A percentile compares a stretch with the other conserved stretches of the same genome.
Evolutionary conservation across 75 land plant species (phyloP).

Genomic region (Sequoia sempervirens): DNA sequence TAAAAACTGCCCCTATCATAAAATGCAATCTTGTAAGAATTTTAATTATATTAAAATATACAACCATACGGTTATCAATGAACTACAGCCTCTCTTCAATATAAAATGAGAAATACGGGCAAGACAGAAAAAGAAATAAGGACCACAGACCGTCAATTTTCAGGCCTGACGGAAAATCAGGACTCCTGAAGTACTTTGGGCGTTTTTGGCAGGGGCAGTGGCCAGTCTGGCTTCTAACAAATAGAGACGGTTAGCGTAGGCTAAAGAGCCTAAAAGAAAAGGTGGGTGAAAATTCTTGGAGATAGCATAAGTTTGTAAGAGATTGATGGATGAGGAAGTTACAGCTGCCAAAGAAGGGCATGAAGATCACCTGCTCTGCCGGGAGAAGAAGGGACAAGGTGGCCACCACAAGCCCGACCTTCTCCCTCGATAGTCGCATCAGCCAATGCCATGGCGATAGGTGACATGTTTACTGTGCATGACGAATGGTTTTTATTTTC

Average conservation of each 20-base stretch:
- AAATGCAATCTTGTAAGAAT: no score
- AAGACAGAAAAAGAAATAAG: no score
- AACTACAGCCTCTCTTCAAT: no score
- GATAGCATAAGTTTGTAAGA: neutral
- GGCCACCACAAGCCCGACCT: conserved; percentile 4
- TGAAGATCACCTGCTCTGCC: neutral
- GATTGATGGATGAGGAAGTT: neutral
- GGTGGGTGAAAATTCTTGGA: neutral
- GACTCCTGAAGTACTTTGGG: no score
- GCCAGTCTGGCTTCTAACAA: neutral
- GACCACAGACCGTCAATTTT: no score
- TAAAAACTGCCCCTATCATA: no score
- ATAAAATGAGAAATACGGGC: no score
- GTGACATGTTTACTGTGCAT: neutral
- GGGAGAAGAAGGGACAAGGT: neutral
- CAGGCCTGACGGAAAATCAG: no score
- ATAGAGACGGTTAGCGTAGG: neutral
- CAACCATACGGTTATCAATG: no score
- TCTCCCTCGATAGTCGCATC: neutral
- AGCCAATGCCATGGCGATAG: neutral
- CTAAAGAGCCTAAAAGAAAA: neutral
- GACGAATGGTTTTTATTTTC: neutral
- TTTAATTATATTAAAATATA: no score
- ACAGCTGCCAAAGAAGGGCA: neutral
- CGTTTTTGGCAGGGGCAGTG: no score